These are phyloP conservation scores for Zostera marina DNA, from an alignment of 116 monocot genomes.

Conservation along the genomic window DNA sequence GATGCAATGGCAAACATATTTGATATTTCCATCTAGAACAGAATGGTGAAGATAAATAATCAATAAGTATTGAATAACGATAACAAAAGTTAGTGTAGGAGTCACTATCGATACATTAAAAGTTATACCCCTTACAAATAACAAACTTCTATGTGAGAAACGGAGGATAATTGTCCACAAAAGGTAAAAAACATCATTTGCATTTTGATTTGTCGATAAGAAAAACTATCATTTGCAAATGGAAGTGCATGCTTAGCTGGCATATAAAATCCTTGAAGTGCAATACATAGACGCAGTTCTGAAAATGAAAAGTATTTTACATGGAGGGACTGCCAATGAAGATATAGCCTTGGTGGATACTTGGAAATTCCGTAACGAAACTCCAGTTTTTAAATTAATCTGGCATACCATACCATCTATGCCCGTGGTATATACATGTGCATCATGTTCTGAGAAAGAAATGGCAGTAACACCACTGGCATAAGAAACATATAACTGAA, in stretches of 20 bases:
- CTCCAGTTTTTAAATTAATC: constrained; percentile 53
- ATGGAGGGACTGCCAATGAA: constrained; percentile 57
- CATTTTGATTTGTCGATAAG: too few species aligned
- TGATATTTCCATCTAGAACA: constrained; percentile 63
- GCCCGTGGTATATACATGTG: constrained; percentile 51
- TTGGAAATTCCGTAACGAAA: constrained; percentile 36
- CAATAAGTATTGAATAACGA: not conserved
- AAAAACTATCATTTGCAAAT: too few species aligned
- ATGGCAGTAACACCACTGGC: constrained; percentile 78
- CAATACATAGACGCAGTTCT: not conserved
- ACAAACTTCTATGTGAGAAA: too few species aligned
- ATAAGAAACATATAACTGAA: not conserved
- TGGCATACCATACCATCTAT: constrained; percentile 82
- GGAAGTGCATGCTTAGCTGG: too few species aligned
- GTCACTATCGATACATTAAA: too few species aligned
- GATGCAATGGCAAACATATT: constrained; percentile 54
- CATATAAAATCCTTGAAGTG: too few species aligned
- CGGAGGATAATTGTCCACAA: too few species aligned
- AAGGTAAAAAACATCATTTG: too few species aligned
- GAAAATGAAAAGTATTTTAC: constrained; percentile 18
- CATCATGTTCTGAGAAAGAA: constrained; percentile 29
- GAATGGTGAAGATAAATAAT: not conserved
- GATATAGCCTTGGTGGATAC: constrained; percentile 63
- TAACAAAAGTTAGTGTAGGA: not conserved
- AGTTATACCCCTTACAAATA: too few species aligned